These are phyloP conservation scores for Cryphonectria japonica DNA, from an alignment of 2,329 filamentous ascomycete species.

Conservation along the genomic window DNA sequence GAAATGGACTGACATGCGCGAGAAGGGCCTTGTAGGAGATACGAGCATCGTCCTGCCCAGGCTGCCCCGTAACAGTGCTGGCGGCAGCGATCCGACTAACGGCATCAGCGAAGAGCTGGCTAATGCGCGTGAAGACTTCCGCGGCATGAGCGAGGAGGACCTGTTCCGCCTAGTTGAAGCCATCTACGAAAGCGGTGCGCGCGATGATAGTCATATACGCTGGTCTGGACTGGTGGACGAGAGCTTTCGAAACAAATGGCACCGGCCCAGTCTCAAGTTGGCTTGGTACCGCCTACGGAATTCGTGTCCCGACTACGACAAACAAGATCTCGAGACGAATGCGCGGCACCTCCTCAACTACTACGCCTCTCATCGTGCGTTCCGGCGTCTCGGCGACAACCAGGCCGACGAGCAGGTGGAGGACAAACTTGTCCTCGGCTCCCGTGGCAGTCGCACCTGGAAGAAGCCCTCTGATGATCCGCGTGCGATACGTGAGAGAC, in stretches of 20 bases:
- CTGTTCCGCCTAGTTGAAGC: constrained; percentile 49
- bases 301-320: constrained; percentile 39
- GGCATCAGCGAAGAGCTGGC: constrained; percentile 47
- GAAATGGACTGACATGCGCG: constrained; percentile 64
- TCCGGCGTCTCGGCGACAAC: constrained; percentile 18
- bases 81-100: constrained; percentile 32
- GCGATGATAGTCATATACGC: constrained; percentile 51
- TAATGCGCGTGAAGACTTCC: constrained; percentile 47
- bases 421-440: constrained; percentile 17
- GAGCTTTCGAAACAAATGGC: constrained; percentile 45
- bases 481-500: constrained; percentile 23
- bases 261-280: constrained; percentile 42
- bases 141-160: constrained; percentile 48
- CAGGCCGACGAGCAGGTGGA: constrained; percentile 21
- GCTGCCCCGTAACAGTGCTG: constrained; percentile 27
- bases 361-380: constrained; percentile 5
- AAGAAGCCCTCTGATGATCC: constrained; percentile 15
- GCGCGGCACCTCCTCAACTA: constrained; percentile 40
- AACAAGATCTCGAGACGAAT: constrained; percentile 40
- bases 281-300: constrained; percentile 46
- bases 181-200: constrained; percentile 46
- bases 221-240: constrained; percentile 52
- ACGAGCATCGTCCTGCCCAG: constrained; percentile 28
- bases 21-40: constrained; percentile 33
- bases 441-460: constrained; percentile 23